Percentiles rank a stretch among this genome's conserved stretches.
Conservation (phyloP, 2,329 filamentous ascomycete species). For the Cercospora janseana region DNA sequence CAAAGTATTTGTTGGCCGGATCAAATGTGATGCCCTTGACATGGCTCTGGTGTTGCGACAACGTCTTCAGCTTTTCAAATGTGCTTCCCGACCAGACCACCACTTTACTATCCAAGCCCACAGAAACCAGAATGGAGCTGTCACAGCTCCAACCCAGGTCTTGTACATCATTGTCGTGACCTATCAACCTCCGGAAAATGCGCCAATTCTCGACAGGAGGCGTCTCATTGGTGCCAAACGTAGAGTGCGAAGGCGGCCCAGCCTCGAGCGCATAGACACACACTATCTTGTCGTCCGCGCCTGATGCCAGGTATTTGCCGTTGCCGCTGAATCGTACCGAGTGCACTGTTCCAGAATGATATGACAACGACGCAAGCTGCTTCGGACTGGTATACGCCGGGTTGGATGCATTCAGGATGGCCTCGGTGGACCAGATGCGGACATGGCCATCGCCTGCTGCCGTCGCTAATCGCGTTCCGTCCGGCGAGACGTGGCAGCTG, state of each 20-base stretch:
- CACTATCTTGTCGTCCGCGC: conserved; percentile 97
- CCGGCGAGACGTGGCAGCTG: conserved; percentile 94
- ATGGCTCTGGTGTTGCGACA: conserved; percentile 91
- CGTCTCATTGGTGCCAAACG: conserved; percentile 83
- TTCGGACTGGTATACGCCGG: conserved; percentile 72
- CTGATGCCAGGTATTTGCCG: conserved; percentile 90
- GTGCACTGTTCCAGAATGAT: conserved; percentile 96
- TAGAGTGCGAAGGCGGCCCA: conserved; percentile 70
- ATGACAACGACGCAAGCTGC: conserved; percentile 96
- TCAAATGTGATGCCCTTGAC: conserved; percentile 99
- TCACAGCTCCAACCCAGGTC: conserved; percentile 96
- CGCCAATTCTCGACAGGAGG: conserved; percentile 98
- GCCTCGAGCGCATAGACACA: conserved; percentile 92
- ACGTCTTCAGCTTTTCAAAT: conserved; percentile 94
- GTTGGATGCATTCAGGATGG: conserved; percentile 78
- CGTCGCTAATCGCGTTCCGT: conserved; percentile 86
- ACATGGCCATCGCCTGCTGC: conserved; percentile 97
- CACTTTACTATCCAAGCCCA: conserved; percentile 94
- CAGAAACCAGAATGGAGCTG: conserved; percentile 91
- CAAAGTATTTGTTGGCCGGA: conserved; percentile 98
- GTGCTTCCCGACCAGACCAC: conserved; percentile 98
- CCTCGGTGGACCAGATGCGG: conserved; percentile 94
- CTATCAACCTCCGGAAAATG: conserved; percentile 86
- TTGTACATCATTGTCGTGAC: conserved; percentile 97
- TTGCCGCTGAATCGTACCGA: conserved; percentile 96